Evolutionary conservation across 2,329 filamentous ascomycete species (phyloP).

Genomic region (Ophiostoma ulmi): DNA sequence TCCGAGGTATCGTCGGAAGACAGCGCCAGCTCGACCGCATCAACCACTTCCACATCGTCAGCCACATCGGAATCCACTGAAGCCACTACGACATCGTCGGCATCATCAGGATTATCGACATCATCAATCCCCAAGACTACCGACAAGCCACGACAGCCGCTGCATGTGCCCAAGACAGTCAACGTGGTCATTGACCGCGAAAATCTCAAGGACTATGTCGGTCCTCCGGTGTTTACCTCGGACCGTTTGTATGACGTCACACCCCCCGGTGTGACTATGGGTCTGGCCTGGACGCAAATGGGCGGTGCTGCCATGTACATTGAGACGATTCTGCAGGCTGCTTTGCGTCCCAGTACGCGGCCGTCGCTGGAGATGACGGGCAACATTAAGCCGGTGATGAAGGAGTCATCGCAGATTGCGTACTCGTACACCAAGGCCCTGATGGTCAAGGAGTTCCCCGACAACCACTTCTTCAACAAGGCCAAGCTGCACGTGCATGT

Average conservation of each 20-base stretch:
- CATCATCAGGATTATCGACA: slow-evolving; percentile 31
- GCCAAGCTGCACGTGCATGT: slow-evolving; percentile 94
- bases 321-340: slow-evolving; percentile 87
- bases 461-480: slow-evolving; percentile 94
- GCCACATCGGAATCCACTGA: slow-evolving; percentile 1
- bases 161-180: slow-evolving; percentile 80
- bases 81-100: slow-evolving; percentile 32
- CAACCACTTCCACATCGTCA: slow-evolving; percentile 14
- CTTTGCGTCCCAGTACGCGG: slow-evolving; percentile 66
- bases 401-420: slow-evolving; percentile 89
- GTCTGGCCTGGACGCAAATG: slow-evolving; percentile 95
- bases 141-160: slow-evolving; percentile 65
- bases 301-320: slow-evolving; percentile 95
- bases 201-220: slow-evolving; percentile 93
- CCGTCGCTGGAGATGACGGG: slow-evolving; percentile 86
- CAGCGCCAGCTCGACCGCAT: slow-evolving; percentile 16
- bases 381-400: slow-evolving; percentile 95
- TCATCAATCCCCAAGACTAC: slow-evolving; percentile 47
- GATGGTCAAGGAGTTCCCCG: slow-evolving; percentile 76
- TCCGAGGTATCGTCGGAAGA: slow-evolving; percentile 31
- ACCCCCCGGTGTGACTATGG: slow-evolving; percentile 93
- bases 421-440: slow-evolving; percentile 93
- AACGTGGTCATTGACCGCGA: slow-evolving; percentile 82
- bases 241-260: slow-evolving; percentile 92
- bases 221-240: slow-evolving; percentile 89